phyloP scores from a whole-genome alignment of 345 rosid genomes.

The Eucalyptus regnans region DNA sequence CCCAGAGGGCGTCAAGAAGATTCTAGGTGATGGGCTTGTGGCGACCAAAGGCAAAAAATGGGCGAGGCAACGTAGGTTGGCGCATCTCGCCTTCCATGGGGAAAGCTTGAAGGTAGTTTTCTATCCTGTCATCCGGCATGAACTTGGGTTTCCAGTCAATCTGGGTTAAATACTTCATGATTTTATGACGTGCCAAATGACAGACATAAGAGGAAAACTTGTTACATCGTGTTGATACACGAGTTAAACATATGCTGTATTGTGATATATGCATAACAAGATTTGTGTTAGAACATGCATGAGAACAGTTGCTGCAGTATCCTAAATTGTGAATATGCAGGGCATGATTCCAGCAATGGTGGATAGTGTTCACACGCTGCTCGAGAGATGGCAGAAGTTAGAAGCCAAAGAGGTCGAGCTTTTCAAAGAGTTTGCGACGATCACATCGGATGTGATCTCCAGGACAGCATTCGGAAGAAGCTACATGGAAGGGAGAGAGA shows the following conservation, averaged over 20 bases:
- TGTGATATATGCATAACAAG: no score
- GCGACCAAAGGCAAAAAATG: slow-evolving; percentile 18
- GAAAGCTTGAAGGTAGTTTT: slow-evolving; percentile 22
- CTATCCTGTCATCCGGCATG: background rate
- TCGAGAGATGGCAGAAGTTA: slow-evolving; percentile 18
- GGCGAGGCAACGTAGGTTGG: slow-evolving; percentile 20
- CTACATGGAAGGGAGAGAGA: slow-evolving; percentile 23
- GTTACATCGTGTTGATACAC: background rate
- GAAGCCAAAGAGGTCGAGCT: slow-evolving; percentile 27
- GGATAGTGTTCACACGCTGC: slow-evolving; percentile 19
- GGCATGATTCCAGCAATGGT: slow-evolving; percentile 22
- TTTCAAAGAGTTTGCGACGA: slow-evolving; percentile 8
- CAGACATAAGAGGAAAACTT: no score
- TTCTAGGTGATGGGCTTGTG: slow-evolving; percentile 28
- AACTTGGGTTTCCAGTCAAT: background rate
- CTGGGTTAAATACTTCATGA: background rate
- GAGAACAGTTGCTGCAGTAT: background rate
- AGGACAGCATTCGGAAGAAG: slow-evolving; percentile 41
- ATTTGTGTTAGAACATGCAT: background rate
- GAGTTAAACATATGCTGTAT: no score
- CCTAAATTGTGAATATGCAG: background rate
- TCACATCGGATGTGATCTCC: slow-evolving; percentile 34
- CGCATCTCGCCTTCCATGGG: slow-evolving; percentile 31
- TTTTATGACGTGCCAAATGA: background rate
- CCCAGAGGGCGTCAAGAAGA: background rate